Evolutionary conservation across 2,329 filamentous ascomycete genomes (phyloP).

Genomic region (Trichoderma pleuroti): DNA sequence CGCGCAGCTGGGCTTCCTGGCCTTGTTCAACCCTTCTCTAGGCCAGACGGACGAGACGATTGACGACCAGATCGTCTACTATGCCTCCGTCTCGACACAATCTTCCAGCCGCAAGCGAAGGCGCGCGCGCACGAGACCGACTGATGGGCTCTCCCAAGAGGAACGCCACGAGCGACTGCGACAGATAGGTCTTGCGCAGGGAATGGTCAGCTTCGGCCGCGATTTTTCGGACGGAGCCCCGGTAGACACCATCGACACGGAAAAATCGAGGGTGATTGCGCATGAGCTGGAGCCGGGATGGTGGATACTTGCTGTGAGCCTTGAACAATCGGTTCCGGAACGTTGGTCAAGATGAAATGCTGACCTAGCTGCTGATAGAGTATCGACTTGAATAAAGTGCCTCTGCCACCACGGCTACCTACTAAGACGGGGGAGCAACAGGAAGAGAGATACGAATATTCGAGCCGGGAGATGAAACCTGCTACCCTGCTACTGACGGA

Average conservation of each 20-base stretch:
- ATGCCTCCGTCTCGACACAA: constrained; percentile 61
- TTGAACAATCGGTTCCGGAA: not conserved
- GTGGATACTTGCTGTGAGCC: constrained; percentile 88
- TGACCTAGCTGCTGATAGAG: constrained; percentile 29
- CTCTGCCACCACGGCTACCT: constrained; percentile 55
- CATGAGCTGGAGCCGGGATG: constrained; percentile 85
- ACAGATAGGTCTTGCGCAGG: constrained; percentile 93
- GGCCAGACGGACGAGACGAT: constrained; percentile 58
- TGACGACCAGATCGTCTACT: constrained; percentile 87
- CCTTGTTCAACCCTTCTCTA: constrained; percentile 90
- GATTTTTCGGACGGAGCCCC: constrained; percentile 76
- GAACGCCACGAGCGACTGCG: constrained; percentile 82
- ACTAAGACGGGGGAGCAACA: constrained; percentile 40
- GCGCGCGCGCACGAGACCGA: constrained; percentile 41
- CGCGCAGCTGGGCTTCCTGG: constrained; percentile 82
- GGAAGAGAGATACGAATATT: constrained; percentile 66
- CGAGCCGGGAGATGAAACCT: constrained; percentile 84
- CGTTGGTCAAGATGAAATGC: not conserved
- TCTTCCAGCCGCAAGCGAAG: constrained; percentile 37
- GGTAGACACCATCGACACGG: constrained; percentile 85
- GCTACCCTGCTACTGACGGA: constrained; percentile 74
- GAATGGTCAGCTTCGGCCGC: constrained; percentile 89
- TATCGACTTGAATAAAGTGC: constrained; percentile 72
- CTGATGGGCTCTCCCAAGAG: constrained; percentile 50
- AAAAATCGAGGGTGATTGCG: constrained; percentile 78